phyloP scores from a whole-genome alignment of 352 stramenopile genomes.

The Pythium myriotylum region DNA sequence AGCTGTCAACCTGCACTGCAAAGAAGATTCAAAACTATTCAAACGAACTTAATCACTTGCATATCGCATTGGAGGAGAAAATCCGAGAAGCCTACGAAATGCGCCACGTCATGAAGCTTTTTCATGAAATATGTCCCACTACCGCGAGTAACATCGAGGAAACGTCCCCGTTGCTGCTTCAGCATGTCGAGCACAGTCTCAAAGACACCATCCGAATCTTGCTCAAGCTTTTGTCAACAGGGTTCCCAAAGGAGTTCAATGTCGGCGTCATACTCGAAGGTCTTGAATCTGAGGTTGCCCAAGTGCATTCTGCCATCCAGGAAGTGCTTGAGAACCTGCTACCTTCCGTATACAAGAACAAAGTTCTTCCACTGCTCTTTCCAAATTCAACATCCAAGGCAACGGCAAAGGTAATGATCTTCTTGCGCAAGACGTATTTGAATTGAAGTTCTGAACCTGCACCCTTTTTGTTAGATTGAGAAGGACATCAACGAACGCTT shows the following conservation, averaged over 20 bases:
- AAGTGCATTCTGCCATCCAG: conserved; percentile 84
- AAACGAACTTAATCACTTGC: conserved; percentile 49
- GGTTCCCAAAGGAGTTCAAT: conserved; percentile 84
- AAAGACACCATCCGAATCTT: conserved; percentile 72
- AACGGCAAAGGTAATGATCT: conserved; percentile 46
- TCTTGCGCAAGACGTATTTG: too few species aligned
- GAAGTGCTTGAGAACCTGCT: conserved; percentile 85
- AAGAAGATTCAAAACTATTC: conserved; percentile 63
- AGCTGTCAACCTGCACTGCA: conserved; percentile 56
- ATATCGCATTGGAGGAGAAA: conserved; percentile 66
- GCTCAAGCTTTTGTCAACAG: conserved; percentile 79
- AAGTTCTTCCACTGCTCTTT: conserved; percentile 78
- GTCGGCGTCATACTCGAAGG: conserved; percentile 82
- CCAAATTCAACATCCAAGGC: conserved; percentile 55
- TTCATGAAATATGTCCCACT: conserved; percentile 70
- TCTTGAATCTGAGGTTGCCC: conserved; percentile 60
- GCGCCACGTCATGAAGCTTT: conserved; percentile 70
- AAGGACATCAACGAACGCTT: conserved; percentile 56
- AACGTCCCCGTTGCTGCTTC: conserved; percentile 68
- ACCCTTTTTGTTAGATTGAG: conserved; percentile 48
- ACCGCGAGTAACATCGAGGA: conserved; percentile 79
- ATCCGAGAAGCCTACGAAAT: conserved; percentile 78
- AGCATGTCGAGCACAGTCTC: conserved; percentile 80
- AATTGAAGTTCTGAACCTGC: too few species aligned
- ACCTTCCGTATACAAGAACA: conserved; percentile 66